phyloP scores from a whole-genome alignment of 164 flowering plant genomes.

The Vitis rupestris region DNA sequence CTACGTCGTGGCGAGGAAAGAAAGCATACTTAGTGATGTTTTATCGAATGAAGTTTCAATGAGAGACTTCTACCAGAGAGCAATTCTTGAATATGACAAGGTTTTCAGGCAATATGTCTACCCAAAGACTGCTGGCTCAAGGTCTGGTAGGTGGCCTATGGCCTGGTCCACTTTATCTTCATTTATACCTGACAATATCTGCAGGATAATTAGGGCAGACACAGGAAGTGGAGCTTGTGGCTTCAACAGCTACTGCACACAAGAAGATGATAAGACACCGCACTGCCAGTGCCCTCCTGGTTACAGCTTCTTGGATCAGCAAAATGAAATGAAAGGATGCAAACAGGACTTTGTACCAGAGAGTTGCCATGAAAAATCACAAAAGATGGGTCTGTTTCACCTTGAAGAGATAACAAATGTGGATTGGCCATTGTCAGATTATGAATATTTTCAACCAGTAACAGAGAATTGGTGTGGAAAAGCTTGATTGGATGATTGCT shows the following conservation, averaged over 20 bases:
- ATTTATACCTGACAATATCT: not conserved
- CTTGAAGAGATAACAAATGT: not conserved
- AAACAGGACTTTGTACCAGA: not conserved
- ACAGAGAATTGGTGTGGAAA: conserved; percentile 21
- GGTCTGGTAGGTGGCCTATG: not conserved
- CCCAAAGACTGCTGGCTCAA: not conserved
- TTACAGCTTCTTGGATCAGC: not conserved
- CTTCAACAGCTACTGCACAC: no score
- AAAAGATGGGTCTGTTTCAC: not conserved
- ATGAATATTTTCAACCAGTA: not conserved
- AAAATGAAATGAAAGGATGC: not conserved
- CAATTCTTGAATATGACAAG: no score
- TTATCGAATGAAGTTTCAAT: not conserved
- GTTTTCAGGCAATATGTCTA: not conserved
- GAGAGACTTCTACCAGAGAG: not conserved
- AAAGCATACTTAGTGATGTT: not conserved
- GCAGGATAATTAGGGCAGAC: not conserved
- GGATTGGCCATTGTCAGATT: conserved; percentile 32
- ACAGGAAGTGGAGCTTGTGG: not conserved
- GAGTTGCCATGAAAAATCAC: not conserved
- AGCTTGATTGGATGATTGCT: conserved; percentile 36
- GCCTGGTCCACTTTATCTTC: not conserved
- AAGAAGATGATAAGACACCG: no score
- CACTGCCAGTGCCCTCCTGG: no score
- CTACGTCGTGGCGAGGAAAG: not conserved